Evolutionary conservation across 2,329 filamentous ascomycete genomes (phyloP), one percentile per base, ranked within the genome.

Genomic region (Colletotrichum tropicale): DNA sequence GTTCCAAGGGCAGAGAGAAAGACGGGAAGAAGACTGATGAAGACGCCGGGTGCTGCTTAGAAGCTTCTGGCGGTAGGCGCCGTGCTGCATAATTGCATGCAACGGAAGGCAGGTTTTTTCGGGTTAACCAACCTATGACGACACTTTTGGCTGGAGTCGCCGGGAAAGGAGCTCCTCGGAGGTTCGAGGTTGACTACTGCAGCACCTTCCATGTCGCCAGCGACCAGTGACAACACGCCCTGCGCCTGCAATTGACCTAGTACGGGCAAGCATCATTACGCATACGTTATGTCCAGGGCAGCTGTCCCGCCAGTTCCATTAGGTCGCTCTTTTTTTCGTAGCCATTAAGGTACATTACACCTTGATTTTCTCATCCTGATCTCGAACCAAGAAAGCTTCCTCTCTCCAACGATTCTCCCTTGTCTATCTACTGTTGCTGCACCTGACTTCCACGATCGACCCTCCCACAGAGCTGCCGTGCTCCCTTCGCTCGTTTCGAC

Each of bases 121-220:
- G 70, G 61, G 71, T 67, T 76, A 76, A 71, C 71, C 74, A 66
- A 67, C 34, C 12, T 71, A 76, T 76, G 74, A 76, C 74, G 74
- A 52, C 43, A 52, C 72, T 74, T 36, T 52, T 34, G 60, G 18
- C 66, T 69, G 66, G 65, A 76, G 71, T 58, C 30, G 58, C 60
- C 38, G 65, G 70, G 34, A 36, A 36, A 66, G 48, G 58, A 76
- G 70, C 74, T 76, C 61, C 74, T 70, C 52, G 65, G 66, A 62
- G 67, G 55, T 76, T 52, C 43, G 43, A 52, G 43, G 43, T 21
- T 52, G 43, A 52, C 43, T 21, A 52, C 43, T 52, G 6, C 43
- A 52, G 43, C 43, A 21, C 43, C n/a, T 52, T 52, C 43, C 43
- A 52, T 52, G 43, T 52, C 43, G n/a, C 43, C 43, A 8, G 43